A percentile compares a stretch with the other conserved stretches of the same genome.
Conservation (phyloP, 2,329 filamentous ascomycete species). For the Penicillium aurantiogriseum region DNA sequence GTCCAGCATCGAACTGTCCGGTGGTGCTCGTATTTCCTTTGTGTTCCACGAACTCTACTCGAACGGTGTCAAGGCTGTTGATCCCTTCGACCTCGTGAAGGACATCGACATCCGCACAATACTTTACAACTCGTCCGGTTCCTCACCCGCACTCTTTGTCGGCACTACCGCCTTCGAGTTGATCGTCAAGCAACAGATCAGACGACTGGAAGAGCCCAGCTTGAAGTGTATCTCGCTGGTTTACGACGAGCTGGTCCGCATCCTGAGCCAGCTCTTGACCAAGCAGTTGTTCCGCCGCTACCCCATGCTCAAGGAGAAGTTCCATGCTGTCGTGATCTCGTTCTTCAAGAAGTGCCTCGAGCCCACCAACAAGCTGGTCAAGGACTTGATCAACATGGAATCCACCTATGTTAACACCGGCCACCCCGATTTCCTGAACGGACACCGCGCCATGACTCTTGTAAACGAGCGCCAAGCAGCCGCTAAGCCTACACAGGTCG, state of each 20-base stretch:
- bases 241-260: slow-evolving; percentile 95
- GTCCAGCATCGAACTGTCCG: slow-evolving; percentile 89
- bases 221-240: slow-evolving; percentile 96
- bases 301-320: slow-evolving; percentile 92
- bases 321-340: slow-evolving; percentile 83
- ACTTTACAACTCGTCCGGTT: slow-evolving; percentile 98
- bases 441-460: slow-evolving; percentile 94
- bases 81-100: slow-evolving; percentile 96
- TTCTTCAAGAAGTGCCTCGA: slow-evolving; percentile 99
- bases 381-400: slow-evolving; percentile 92
- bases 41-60: slow-evolving; percentile 98
- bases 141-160: slow-evolving; percentile 92
- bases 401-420: slow-evolving; percentile 97
- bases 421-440: slow-evolving; percentile 96
- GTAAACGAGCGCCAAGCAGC: slow-evolving; percentile 84
- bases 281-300: slow-evolving; percentile 92
- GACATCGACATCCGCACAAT: slow-evolving; percentile 96
- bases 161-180: slow-evolving; percentile 97
- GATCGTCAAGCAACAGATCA: slow-evolving; percentile 98
- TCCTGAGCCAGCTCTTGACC: slow-evolving; percentile 81
- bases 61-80: slow-evolving; percentile 95
- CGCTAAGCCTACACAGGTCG: slow-evolving; percentile 87
- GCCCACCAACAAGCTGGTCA: slow-evolving; percentile 94
- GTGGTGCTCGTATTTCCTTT: slow-evolving; percentile 96
- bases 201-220: slow-evolving; percentile 90